These are phyloP conservation scores for Oryza punctata DNA, from an alignment of 176 grass and related monocot species.

Conservation along the genomic window DNA sequence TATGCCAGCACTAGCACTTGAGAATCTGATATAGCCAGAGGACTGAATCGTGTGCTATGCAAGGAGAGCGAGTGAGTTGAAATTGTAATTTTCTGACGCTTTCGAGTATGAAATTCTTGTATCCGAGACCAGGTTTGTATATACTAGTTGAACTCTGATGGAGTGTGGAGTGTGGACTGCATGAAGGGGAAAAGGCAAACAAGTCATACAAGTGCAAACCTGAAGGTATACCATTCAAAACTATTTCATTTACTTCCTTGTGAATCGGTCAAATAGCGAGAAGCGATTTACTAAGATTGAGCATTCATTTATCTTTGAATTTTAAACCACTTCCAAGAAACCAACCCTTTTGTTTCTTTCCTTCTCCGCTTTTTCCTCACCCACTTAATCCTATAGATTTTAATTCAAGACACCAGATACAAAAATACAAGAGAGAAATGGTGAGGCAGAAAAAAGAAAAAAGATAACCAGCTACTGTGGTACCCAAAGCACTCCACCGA, in stretches of 20 bases:
- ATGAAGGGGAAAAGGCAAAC: neutral
- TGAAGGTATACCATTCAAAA: neutral
- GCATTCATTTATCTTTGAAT: slow-evolving; percentile 21
- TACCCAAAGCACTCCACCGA: slow-evolving; percentile 28
- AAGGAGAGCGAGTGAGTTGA: neutral
- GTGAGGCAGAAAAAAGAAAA: neutral
- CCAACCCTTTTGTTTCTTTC: slow-evolving; percentile 40
- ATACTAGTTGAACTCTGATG: neutral
- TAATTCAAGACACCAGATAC: slow-evolving; percentile 9
- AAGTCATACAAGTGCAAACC: neutral
- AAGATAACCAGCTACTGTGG: slow-evolving; percentile 6
- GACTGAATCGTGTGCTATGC: neutral
- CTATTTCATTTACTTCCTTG: neutral
- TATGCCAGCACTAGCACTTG: neutral
- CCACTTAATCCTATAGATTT: slow-evolving; percentile 26
- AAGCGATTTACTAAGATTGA: neutral
- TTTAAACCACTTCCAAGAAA: slow-evolving; percentile 49
- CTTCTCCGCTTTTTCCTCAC: slow-evolving; percentile 14
- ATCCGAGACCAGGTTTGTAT: neutral
- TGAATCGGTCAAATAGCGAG: neutral
- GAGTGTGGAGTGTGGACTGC: neutral
- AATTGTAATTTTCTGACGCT: neutral
- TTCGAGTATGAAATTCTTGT: neutral
- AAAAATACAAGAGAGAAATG: slow-evolving; percentile 21
- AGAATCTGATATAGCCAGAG: neutral